Percentiles rank a stretch among this genome's conserved stretches.
phyloP scores from a whole-genome alignment of 139 green algal species.

The Picochlorum sp. region DNA sequence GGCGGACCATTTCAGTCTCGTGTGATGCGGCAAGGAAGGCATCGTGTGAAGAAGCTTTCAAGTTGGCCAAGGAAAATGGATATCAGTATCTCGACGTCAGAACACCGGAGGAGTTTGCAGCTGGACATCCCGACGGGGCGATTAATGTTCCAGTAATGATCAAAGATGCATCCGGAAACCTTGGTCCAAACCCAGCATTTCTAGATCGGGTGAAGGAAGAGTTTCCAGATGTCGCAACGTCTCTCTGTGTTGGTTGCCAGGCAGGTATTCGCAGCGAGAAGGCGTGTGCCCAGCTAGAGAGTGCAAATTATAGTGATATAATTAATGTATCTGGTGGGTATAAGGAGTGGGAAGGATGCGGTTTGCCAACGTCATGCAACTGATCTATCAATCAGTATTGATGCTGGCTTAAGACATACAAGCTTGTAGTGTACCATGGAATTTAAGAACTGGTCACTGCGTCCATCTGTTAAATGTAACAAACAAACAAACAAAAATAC shows the following conservation, averaged over 20 bases:
- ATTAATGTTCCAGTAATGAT: conserved; percentile 21
- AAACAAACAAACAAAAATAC: too few relatives aligned
- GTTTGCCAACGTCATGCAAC: neutral
- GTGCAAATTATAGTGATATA: conserved; percentile 12
- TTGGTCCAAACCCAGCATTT: conserved; percentile 10
- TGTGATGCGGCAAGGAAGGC: too few relatives aligned
- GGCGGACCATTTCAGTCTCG: too few relatives aligned
- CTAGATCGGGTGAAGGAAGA: neutral
- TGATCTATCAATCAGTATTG: neutral
- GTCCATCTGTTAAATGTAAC: neutral
- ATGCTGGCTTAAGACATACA: too few relatives aligned
- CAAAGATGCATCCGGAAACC: neutral
- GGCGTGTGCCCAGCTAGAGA: neutral
- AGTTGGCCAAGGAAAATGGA: neutral
- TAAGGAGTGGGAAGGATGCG: neutral
- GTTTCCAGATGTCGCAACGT: neutral
- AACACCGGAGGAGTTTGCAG: conserved; percentile 17
- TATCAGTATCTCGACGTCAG: conserved; percentile 1
- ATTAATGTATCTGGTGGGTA: conserved; percentile 12
- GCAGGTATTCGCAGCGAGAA: conserved; percentile 1
- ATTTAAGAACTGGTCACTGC: neutral
- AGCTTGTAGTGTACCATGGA: neutral
- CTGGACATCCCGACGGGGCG: conserved; percentile 9
- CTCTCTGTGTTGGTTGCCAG: conserved; percentile 9
- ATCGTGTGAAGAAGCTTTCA: neutral